Evolutionary conservation across 2,329 filamentous ascomycete species (phyloP).

Genomic region (Lasiodiplodia hormozganensis): DNA sequence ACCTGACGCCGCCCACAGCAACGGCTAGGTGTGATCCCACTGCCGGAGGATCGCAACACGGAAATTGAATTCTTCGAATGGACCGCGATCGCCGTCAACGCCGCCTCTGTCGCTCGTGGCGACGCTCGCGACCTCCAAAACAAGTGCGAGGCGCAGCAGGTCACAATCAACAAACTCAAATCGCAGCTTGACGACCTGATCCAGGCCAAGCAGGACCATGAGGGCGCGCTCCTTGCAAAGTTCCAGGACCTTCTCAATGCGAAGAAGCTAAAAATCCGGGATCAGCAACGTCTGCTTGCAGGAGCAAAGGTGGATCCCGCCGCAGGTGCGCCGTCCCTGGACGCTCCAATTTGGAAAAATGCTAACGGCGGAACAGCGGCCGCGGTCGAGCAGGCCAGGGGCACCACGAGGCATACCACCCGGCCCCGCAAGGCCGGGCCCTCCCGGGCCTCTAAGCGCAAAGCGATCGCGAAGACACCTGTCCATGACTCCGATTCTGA

Average conservation of each 20-base stretch:
- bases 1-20: constrained; percentile 55
- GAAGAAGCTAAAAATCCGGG: constrained; percentile 80
- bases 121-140: constrained; percentile 53
- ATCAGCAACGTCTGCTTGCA: constrained; percentile 70
- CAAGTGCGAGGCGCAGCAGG: constrained; percentile 58
- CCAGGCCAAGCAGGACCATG: constrained; percentile 69
- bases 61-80: constrained; percentile 73
- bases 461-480: constrained; percentile 35
- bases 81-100: constrained; percentile 66
- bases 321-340: constrained; percentile 36
- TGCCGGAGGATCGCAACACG: constrained; percentile 63
- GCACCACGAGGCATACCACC: constrained; percentile 29
- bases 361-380: constrained; percentile 35
- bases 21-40: constrained; percentile 70
- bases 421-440: constrained; percentile 39
- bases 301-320: constrained; percentile 56
- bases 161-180: constrained; percentile 64
- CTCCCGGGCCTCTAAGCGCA: constrained; percentile 46
- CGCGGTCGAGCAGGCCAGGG: constrained; percentile 39
- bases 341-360: constrained; percentile 4
- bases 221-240: constrained; percentile 71
- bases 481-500: constrained; percentile 41
- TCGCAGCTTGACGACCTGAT: constrained; percentile 71
- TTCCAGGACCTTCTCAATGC: constrained; percentile 75
- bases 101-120: constrained; percentile 54